Conservation (phyloP, 192 early-diverging fungal genomes). For the Coemansia sp. region DNA sequence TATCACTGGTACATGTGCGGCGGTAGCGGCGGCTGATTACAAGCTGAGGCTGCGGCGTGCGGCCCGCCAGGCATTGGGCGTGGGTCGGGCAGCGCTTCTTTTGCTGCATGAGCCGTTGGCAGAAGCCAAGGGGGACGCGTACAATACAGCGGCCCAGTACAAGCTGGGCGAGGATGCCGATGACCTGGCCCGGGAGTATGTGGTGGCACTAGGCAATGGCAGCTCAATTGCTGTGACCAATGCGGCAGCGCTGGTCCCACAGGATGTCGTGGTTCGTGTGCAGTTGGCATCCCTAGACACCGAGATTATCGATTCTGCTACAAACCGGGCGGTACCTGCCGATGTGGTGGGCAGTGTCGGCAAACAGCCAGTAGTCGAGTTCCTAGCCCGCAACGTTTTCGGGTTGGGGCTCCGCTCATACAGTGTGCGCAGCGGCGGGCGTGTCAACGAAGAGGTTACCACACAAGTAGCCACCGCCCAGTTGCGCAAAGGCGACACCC, state of each 20-base stretch:
- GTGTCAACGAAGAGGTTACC: neutral
- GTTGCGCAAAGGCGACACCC: slow-evolving; percentile 15
- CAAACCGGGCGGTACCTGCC: neutral
- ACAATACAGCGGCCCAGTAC: slow-evolving; percentile 2
- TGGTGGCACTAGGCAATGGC: neutral
- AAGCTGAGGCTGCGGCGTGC: slow-evolving; percentile 22
- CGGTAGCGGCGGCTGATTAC: slow-evolving; percentile 24
- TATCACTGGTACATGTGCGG: slow-evolving; percentile 44
- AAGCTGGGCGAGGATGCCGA: neutral
- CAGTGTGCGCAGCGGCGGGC: slow-evolving; percentile 3
- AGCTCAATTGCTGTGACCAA: slow-evolving; percentile 28
- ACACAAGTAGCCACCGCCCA: neutral
- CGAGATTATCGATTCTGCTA: slow-evolving; percentile 18
- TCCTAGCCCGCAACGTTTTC: slow-evolving; percentile 29
- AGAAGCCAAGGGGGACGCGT: neutral
- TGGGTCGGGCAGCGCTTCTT: slow-evolving; percentile 7
- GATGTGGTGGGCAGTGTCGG: neutral
- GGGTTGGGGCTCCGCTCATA: slow-evolving; percentile 25
- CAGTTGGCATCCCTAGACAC: slow-evolving; percentile 8
- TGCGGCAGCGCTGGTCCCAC: slow-evolving; percentile 14
- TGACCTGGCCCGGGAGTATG: neutral
- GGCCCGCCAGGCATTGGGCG: slow-evolving; percentile 12
- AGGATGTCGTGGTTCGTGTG: slow-evolving; percentile 37
- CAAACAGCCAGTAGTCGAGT: slow-evolving; percentile 18
- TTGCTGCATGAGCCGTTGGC: neutral